These are phyloP conservation scores for Eleusine coracana DNA, from an alignment of 176 grass and related monocot species.

Conservation along the genomic window DNA sequence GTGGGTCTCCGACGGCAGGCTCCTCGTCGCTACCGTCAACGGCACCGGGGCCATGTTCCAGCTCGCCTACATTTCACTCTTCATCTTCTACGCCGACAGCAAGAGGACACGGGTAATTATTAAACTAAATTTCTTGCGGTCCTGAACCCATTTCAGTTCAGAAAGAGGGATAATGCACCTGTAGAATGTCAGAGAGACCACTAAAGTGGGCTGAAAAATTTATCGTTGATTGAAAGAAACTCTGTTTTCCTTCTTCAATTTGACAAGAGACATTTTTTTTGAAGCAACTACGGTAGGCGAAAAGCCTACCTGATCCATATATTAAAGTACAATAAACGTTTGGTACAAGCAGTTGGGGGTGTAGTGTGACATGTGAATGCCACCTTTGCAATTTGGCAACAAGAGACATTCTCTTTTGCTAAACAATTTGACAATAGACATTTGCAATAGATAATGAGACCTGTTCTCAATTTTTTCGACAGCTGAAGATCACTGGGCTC, in stretches of 20 bases:
- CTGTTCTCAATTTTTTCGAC: constrained; percentile 13
- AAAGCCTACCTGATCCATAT: too few relatives aligned
- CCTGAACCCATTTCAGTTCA: background rate
- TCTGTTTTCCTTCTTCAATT: background rate
- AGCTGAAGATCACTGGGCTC: constrained; percentile 61
- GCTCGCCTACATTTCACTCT: constrained; percentile 66
- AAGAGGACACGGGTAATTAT: constrained; percentile 58
- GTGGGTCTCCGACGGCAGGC: constrained; percentile 53
- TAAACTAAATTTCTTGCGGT: background rate
- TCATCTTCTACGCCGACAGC: constrained; percentile 66
- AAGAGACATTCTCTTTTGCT: too few relatives aligned
- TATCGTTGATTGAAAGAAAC: background rate
- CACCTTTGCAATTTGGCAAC: too few relatives aligned
- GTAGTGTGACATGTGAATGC: too few relatives aligned
- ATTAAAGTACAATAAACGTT: too few relatives aligned
- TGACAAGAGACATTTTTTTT: too few relatives aligned
- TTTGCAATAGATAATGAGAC: constrained; percentile 3
- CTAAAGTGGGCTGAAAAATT: background rate
- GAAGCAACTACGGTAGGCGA: too few relatives aligned
- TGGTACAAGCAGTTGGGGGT: too few relatives aligned
- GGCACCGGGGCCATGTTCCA: constrained; percentile 68
- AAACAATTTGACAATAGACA: background rate
- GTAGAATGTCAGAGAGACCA: background rate
- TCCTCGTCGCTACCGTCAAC: constrained; percentile 82
- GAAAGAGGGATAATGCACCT: background rate